A percentile compares a stretch with the other conserved stretches of the same genome.
Evolutionary conservation across 176 grass and related monocot species (phyloP).

Genomic region (Chloris gayana): DNA sequence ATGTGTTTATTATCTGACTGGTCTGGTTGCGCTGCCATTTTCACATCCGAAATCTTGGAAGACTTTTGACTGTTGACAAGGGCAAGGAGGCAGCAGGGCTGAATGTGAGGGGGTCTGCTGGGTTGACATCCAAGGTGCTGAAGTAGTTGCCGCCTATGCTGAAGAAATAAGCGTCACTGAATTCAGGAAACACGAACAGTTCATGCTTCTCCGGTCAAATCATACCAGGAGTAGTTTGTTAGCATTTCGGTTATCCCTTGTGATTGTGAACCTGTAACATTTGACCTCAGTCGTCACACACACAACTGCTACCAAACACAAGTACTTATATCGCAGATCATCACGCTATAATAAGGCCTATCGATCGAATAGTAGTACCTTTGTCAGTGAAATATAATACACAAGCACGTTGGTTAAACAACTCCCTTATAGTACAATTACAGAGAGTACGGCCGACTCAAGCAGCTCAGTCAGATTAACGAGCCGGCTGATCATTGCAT

Average conservation of each 20-base stretch:
- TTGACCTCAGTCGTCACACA: not conserved
- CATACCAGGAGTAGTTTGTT: not conserved
- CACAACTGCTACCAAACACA: not conserved
- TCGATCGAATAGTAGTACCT: not conserved
- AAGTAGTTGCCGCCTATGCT: not conserved
- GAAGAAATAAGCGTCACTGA: not conserved
- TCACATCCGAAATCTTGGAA: slow-evolving; percentile 14
- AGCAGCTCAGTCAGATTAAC: not conserved
- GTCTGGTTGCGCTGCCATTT: not conserved
- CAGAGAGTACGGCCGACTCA: slow-evolving; percentile 7
- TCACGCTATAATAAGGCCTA: not conserved
- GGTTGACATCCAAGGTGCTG: slow-evolving; percentile 27
- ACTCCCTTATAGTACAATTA: not conserved
- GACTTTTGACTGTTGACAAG: slow-evolving; percentile 42
- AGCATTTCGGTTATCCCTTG: not conserved
- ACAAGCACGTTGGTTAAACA: not conserved
- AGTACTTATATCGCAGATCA: not conserved
- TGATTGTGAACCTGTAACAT: not conserved
- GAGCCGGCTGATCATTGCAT: slow-evolving; percentile 38
- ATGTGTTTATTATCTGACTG: not conserved
- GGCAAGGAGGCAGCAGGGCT: not conserved
- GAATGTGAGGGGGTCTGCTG: slow-evolving; percentile 25
- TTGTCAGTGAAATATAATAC: not conserved
- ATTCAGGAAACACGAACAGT: not conserved
- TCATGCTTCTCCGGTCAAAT: slow-evolving; percentile 3